Base-by-base conservation (phyloP, 2,329 filamentous ascomycete species). In the Lasiodiplodia gonubiensis region DNA sequence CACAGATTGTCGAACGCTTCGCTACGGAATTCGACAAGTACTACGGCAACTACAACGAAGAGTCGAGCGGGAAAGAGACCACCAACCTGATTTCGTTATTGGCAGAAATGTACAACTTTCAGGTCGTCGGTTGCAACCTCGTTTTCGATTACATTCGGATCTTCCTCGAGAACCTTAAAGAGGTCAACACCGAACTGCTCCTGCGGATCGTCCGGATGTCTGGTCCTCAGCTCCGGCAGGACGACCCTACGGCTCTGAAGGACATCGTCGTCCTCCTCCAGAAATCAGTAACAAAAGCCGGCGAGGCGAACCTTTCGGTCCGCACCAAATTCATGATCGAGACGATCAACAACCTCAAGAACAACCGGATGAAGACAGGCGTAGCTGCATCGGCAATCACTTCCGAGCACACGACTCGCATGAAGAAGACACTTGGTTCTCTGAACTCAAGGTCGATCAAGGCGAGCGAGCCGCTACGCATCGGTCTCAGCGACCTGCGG, bases 291-390 rank as follows among this genome's bases (percentile, higher is more conserved):
- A 83, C 87, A 0, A 89, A 88, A 68, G 82, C 86, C 42, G 92
- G 91, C 4, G 88, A 92, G 73, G 82, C 83, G 14, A 90, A 89
- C 23, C 82, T 97, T 33, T 94, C 93, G 1, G 92, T 94, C 11
- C 89, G 95, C 67, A 97, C 94, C 1, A 96, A 92, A 72, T 97
- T 97, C 80, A 98, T 98, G 94, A 92, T 99, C 63, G 94, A 98
- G 74, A 95, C 91, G 0, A 97, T 99, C 77, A 93, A 92, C 68
- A 92, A 97, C 73, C 84, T 99, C 35, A 97, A 97, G 78, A 97
- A 97, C 82, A 97, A 95, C 80, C 92, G 92, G 68, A 86, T 94
- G 75, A 97, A 94, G 78, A 89, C 90, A 16, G 89, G 88, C 18
- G 86, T 86, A 4, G 86, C 86, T 53, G 91, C 91, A 49, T 92